Evolutionary conservation across 768 basidiomycete genomes (phyloP).

Genomic region (Myochromella boudieri): DNA sequence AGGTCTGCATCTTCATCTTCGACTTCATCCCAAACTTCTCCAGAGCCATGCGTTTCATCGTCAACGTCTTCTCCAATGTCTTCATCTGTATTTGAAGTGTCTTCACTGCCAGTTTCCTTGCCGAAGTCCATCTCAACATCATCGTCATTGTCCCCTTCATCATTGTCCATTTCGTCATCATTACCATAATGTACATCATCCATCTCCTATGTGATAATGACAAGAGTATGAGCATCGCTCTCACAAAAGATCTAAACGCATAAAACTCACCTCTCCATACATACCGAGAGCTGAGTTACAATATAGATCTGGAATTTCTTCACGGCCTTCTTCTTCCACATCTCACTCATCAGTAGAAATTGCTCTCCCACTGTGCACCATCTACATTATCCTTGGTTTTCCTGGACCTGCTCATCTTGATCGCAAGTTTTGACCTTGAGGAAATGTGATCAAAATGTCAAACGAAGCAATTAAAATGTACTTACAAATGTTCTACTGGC

Average conservation of each 20-base stretch:
- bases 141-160: conserved; percentile 77
- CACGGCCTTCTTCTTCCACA: conserved; percentile 53
- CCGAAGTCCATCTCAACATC: conserved; percentile 89
- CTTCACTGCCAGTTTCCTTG: conserved; percentile 44
- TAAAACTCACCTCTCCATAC: conserved; percentile 76
- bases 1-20: conserved; percentile 54
- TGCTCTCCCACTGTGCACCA: conserved; percentile 44
- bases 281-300: conserved; percentile 96
- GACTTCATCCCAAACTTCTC: conserved; percentile 65
- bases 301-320: conserved; percentile 91
- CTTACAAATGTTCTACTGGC: conserved; percentile 88
- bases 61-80: background rate
- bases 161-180: conserved; percentile 80
- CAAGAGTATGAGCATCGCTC: conserved; percentile 2
- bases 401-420: conserved; percentile 86
- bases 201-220: conserved; percentile 63
- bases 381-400: conserved; percentile 52
- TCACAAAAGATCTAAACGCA: background rate
- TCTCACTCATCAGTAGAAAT: conserved; percentile 60
- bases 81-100: background rate
- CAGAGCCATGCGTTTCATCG: conserved; percentile 19
- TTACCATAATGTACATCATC: conserved; percentile 69
- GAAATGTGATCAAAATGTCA: conserved; percentile 15
- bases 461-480: background rate
- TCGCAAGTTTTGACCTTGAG: conserved; percentile 88